Conservation (phyloP, 2,329 filamentous ascomycete genomes). For the Penicillium sp. region DNA sequence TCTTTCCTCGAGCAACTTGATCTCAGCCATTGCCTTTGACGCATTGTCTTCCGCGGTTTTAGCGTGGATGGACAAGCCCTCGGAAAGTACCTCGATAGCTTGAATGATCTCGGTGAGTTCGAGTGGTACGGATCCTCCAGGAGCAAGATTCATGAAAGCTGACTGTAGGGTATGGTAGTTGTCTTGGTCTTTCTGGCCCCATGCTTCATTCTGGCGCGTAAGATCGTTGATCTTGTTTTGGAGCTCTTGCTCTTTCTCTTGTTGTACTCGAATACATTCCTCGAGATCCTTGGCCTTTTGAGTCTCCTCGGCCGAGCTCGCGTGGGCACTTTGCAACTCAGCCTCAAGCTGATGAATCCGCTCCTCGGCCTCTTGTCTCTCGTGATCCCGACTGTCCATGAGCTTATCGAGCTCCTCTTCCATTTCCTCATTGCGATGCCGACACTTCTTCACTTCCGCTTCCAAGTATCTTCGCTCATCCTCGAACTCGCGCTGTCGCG, state of each 20-base stretch:
- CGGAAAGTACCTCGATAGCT: conserved; percentile 58
- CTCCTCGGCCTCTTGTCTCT: conserved; percentile 70
- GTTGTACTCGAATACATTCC: conserved; percentile 56
- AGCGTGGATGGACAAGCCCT: conserved; percentile 61
- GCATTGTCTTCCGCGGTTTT: conserved; percentile 62
- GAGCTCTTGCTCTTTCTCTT: conserved; percentile 49
- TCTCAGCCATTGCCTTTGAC: conserved; percentile 62
- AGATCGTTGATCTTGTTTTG: conserved; percentile 48
- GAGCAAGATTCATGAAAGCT: conserved; percentile 60
- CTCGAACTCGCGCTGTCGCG: conserved; percentile 83
- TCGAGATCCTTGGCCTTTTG: conserved; percentile 49
- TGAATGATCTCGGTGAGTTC: conserved; percentile 63
- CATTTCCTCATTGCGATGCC: conserved; percentile 77
- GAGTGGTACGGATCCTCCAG: conserved; percentile 54
- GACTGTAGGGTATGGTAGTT: conserved; percentile 59
- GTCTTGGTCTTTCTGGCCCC: conserved; percentile 55
- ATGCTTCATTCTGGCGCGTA: conserved; percentile 52
- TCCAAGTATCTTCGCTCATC: conserved; percentile 82
- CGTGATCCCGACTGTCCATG: conserved; percentile 78
- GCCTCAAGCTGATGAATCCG: conserved; percentile 67
- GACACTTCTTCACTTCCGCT: conserved; percentile 73
- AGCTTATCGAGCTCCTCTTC: conserved; percentile 91
- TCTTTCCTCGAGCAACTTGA: conserved; percentile 59
- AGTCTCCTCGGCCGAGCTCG: conserved; percentile 48
- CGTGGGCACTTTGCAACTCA: conserved; percentile 66